Base-by-base conservation (phyloP, 192 early-diverging fungal species). In the Allomyces macrogynus region DNA sequence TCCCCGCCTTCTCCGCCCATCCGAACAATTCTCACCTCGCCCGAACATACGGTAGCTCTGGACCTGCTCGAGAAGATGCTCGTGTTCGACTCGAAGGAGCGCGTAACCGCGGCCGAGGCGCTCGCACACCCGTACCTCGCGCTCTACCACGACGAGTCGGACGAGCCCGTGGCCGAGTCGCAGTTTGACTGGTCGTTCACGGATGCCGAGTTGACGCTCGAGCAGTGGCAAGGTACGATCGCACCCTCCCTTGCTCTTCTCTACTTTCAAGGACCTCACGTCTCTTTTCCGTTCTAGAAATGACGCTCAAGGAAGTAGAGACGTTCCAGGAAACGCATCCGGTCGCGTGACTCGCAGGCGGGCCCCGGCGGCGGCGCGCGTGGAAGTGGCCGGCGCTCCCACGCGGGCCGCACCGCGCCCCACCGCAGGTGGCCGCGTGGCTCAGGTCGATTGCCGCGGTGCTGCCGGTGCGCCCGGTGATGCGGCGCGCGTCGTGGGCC, bases 151-250 rank as follows among this genome's bases (percentile, higher is more conserved):
- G 93, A 96, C 74, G 86, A 87, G 61, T 76, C 84, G 24, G 89
- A 92, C 70, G 93, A 96, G 73, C 92, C 92, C 14, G 76, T 75
- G 20, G 88, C 88, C 26, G 82, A 80, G 22, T 82, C 78, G 62
- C 75, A 74, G 67, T 96, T 96, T 73, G 90, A 96, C 75, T 96
- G 93, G 93, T 90, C 89, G 14, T 93, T 93, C 74, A 92, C 88
- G 64, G 91, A 93, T 62, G 87, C 87, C 0, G 90, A 96, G 65
- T 75, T 92, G 70, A 84, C 87, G 7, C 80, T 87, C 16, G 89
- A 90, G 64, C 81, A 85, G 67, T 93, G 90, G 90, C 89, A 88
- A 73, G 24, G 43, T 5, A 27, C 43, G 57, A 24, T 72, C n/a
- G n/a, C n/a, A n/a, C n/a, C n/a, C n/a, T n/a, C n/a, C n/a, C n/a